Conservation (phyloP, 2,329 filamentous ascomycete species). For the Arthroderma uncinatum region DNA sequence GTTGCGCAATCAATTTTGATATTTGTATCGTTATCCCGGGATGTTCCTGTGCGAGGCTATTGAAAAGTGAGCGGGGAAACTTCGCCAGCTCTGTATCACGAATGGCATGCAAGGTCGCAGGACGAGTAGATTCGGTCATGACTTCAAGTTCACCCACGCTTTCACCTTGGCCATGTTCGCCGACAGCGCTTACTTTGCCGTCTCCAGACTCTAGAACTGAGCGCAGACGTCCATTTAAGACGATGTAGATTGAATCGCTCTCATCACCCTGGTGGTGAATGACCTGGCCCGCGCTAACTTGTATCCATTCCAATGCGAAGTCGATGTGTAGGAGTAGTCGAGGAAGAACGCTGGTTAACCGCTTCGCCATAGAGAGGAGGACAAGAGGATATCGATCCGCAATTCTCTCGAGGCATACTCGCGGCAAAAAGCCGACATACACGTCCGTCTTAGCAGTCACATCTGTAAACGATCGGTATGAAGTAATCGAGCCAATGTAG, state of each 20-base stretch:
- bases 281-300: constrained; percentile 88
- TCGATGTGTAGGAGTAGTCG: constrained; percentile 90
- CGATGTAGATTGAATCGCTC: constrained; percentile 96
- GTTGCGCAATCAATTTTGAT: constrained; percentile 92
- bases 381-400: constrained; percentile 89
- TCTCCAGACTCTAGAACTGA: constrained; percentile 72
- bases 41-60: constrained; percentile 92
- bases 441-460: constrained; percentile 97
- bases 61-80: constrained; percentile 90
- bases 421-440: constrained; percentile 88
- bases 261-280: constrained; percentile 90
- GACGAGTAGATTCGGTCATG: constrained; percentile 82
- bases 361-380: constrained; percentile 88
- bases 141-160: constrained; percentile 96
- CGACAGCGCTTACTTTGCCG: constrained; percentile 72
- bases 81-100: constrained; percentile 93
- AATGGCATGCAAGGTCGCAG: constrained; percentile 87
- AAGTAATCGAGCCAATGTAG: constrained; percentile 88
- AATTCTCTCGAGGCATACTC: constrained; percentile 75
- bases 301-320: constrained; percentile 96
- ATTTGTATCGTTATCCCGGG: constrained; percentile 98
- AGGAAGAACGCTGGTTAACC: constrained; percentile 78
- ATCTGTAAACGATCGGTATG: constrained; percentile 90
- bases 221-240: constrained; percentile 82
- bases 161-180: constrained; percentile 92